Evolutionary conservation across 2,329 filamentous ascomycete species (phyloP), one percentile per base, ranked within the genome.

Genomic region (Eurotiales sp.): DNA sequence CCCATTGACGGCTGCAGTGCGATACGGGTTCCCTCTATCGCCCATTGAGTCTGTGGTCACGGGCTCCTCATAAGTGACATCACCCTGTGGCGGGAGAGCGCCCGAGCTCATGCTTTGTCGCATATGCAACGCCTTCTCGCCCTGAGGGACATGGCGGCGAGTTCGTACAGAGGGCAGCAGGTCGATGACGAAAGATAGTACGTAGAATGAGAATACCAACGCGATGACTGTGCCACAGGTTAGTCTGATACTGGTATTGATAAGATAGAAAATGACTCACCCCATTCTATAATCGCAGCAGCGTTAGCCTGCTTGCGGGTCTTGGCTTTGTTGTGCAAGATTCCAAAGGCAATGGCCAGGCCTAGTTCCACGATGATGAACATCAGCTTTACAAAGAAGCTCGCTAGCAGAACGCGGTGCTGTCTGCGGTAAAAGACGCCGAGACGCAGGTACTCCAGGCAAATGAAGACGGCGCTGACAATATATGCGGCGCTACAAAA

Each of bases 171-270:
- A 88, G 0, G 93, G 93, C 57, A 88, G 78, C 45, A 99, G 82
- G 72, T 99, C 92, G 65, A 96, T 78, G 63, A 86, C 80, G 75
- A 95, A 97, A 55, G 86, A 90, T 56, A 92, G 80, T 55, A 95
- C 78, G 72, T 96, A 97, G 64, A 91, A 86, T 48, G 87, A 88
- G 73, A 91, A 96, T 64, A 96, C 77, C 64, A 95, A 84, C 27
- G 90, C 82, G 57, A 96, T 83, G 54, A 82, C 65, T 69, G 50
- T 23, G 54, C 8, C 32, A 19, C 14, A 11, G 50, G 39, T 25
- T 32, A 37, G 29, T 17, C 21, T n/a, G 19, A 10, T 3, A 29
- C 7, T 36, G 14, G 27, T 11, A 29, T 17, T 27, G 25, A 27
- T 10, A n/a, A 17, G 8, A 21, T 27, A 29, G 23, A 39, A 21